Percentiles rank a stretch among this genome's conserved stretches.
phyloP scores from a whole-genome alignment of 805 yeast species.

The Groenewaldozyma salmanticensis region DNA sequence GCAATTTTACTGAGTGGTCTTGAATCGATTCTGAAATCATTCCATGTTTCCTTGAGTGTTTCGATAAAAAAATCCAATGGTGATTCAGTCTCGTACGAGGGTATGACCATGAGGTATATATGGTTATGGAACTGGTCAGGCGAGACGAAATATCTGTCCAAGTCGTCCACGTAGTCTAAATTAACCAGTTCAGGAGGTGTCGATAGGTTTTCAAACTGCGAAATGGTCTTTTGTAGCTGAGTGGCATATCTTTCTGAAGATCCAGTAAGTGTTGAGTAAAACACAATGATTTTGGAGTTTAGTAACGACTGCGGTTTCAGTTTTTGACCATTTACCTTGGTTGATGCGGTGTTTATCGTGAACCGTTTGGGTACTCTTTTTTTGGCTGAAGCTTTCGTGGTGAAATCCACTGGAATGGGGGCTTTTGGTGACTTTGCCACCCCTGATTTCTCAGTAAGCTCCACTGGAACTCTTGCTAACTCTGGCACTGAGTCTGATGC shows the following conservation, averaged over 20 bases:
- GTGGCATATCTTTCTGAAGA: constrained; percentile 64
- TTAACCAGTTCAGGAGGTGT: constrained; percentile 47
- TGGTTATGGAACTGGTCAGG: constrained; percentile 37
- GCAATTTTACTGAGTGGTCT: constrained; percentile 58
- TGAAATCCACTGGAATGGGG: background rate
- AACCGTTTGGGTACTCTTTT: constrained; percentile 1
- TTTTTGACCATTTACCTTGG: background rate
- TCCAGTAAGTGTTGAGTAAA: constrained; percentile 83
- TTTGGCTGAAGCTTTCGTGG: constrained; percentile 6
- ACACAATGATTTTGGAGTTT: constrained; percentile 53
- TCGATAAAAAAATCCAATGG: constrained; percentile 84
- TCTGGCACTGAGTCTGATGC: too few species aligned
- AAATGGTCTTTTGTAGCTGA: constrained; percentile 32
- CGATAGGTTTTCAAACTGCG: constrained; percentile 16
- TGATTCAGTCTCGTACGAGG: constrained; percentile 87
- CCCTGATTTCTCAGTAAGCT: too few species aligned
- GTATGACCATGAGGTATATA: constrained; percentile 63
- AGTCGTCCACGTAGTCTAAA: constrained; percentile 73
- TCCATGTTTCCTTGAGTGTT: constrained; percentile 66
- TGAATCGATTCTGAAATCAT: constrained; percentile 79
- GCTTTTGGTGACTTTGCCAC: too few species aligned
- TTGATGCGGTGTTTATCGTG: background rate
- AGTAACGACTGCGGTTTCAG: constrained; percentile 17
- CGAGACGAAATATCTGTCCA: constrained; percentile 70
- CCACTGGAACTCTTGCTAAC: too few species aligned